Evolutionary conservation across 140 eudicot species (phyloP).

Genomic region (Cichorium intybus): DNA sequence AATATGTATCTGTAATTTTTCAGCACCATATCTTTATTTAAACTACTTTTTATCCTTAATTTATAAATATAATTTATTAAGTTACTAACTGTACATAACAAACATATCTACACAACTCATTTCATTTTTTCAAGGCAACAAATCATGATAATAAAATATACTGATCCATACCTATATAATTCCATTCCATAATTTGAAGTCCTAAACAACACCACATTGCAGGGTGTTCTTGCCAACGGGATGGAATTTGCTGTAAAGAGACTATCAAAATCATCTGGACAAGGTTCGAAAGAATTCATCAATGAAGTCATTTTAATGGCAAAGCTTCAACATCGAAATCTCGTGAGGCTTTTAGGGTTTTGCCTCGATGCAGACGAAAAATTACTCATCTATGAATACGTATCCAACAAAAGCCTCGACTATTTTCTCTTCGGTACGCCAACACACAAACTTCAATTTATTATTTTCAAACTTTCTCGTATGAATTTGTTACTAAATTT

Average conservation of each 20-base stretch:
- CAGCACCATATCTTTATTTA: no score
- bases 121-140: no score
- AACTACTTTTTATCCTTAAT: no score
- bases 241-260: slow-evolving; percentile 41
- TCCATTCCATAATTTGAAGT: no score
- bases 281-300: slow-evolving; percentile 41
- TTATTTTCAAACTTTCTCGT: background rate
- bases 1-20: no score
- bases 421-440: background rate
- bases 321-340: slow-evolving; percentile 42
- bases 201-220: background rate
- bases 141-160: no score
- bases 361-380: slow-evolving; percentile 39
- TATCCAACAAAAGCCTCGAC: slow-evolving; percentile 47
- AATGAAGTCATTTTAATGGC: slow-evolving; percentile 36
- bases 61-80: no score
- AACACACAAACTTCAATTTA: background rate
- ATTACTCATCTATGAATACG: slow-evolving; percentile 41
- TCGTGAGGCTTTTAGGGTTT: slow-evolving; percentile 40
- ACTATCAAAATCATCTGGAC: slow-evolving; percentile 35
- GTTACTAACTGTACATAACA: no score
- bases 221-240: slow-evolving; percentile 43
- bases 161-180: no score
- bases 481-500: background rate
- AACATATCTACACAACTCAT: no score